Conservation (phyloP, 345 rosid species). For the Salix suchowensis region DNA sequence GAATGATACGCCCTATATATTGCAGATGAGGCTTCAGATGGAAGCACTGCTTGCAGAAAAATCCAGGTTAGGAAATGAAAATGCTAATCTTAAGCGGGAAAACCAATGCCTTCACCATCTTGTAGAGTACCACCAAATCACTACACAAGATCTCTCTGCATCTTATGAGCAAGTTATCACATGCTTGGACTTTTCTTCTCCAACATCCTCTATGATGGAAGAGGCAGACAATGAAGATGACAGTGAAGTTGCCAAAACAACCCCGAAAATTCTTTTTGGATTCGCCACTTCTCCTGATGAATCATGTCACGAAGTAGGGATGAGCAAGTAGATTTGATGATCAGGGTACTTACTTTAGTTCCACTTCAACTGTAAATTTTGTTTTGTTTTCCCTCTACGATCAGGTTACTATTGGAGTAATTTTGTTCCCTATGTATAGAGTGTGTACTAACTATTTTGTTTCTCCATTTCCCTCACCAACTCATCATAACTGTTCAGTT, state of each 20-base stretch:
- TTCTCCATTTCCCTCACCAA: neutral
- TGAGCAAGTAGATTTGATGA: neutral
- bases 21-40: slow-evolving; percentile 86
- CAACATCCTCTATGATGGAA: slow-evolving; percentile 22
- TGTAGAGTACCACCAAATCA: slow-evolving; percentile 79
- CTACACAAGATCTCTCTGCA: slow-evolving; percentile 72
- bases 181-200: slow-evolving; percentile 80
- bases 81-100: slow-evolving; percentile 69
- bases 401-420: neutral
- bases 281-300: slow-evolving; percentile 42
- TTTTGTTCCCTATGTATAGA: neutral
- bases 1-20: neutral
- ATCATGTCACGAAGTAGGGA: slow-evolving; percentile 31
- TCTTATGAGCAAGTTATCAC: slow-evolving; percentile 62
- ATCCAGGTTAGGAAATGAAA: slow-evolving; percentile 79
- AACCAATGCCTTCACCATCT: slow-evolving; percentile 85
- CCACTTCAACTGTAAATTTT: neutral
- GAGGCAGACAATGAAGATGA: slow-evolving; percentile 21
- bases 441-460: too few species aligned
- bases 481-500: too few species aligned
- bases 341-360: neutral
- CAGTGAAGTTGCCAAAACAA: slow-evolving; percentile 8
- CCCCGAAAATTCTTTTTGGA: slow-evolving; percentile 2
- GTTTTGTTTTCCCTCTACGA: neutral
- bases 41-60: slow-evolving; percentile 88